These are phyloP conservation scores for Candida manassasensis DNA, from an alignment of 805 yeast species.

Conservation along the genomic window DNA sequence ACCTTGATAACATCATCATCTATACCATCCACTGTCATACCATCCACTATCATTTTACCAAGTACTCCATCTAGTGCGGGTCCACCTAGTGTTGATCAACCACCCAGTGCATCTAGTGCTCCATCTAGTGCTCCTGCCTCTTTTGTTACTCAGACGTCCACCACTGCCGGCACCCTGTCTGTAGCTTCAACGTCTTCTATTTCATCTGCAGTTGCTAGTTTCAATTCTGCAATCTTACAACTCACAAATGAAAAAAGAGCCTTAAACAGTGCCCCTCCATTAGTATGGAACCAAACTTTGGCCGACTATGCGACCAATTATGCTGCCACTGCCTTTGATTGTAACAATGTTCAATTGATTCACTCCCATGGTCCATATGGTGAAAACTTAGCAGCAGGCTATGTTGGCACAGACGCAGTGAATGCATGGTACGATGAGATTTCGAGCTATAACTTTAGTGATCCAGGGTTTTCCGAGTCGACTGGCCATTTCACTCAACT, in stretches of 20 bases:
- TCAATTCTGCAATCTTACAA: conserved; percentile 26
- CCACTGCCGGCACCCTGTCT: conserved; percentile 11
- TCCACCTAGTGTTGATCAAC: conserved; percentile 7
- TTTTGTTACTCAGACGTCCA: conserved; percentile 9
- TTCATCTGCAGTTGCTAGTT: conserved; percentile 13
- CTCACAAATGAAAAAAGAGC: conserved; percentile 37
- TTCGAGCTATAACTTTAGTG: conserved; percentile 44
- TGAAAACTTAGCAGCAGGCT: conserved; percentile 73
- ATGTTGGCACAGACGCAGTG: conserved; percentile 48
- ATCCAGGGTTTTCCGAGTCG: conserved; percentile 46
- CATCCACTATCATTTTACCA: conserved; percentile 4
- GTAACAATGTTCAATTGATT: conserved; percentile 53
- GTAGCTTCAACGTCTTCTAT: conserved; percentile 14
- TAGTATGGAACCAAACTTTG: conserved; percentile 31
- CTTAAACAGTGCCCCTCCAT: conserved; percentile 25
- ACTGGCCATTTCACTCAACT: conserved; percentile 81
- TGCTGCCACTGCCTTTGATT: conserved; percentile 49
- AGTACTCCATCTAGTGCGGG: conserved; percentile 1
- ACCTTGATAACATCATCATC: conserved; percentile 8
- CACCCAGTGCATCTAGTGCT: conserved; percentile 10
- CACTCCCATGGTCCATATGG: conserved; percentile 70
- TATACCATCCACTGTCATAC: conserved; percentile 7
- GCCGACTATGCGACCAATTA: conserved; percentile 37
- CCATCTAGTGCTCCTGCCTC: conserved; percentile 12
- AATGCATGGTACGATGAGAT: conserved; percentile 77